Percentiles rank a stretch among this genome's conserved stretches.
These are phyloP conservation scores for Chiua sp. DNA, from an alignment of 1,284 basidiomycete genomes.

Conservation along the genomic window DNA sequence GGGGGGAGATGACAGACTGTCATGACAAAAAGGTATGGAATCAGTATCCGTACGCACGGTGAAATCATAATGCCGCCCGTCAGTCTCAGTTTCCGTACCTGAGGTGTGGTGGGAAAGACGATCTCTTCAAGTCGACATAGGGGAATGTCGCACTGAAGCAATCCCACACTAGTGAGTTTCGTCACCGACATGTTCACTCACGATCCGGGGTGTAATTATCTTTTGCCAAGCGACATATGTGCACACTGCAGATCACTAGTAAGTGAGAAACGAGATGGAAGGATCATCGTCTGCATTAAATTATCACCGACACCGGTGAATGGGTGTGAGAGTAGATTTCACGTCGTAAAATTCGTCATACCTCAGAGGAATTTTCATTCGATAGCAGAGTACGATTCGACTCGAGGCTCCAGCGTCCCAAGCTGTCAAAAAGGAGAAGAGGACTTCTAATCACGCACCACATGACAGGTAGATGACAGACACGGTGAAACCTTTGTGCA, in stretches of 20 bases:
- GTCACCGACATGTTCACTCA: background rate
- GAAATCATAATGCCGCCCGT: background rate
- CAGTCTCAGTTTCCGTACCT: background rate
- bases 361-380: too few species aligned
- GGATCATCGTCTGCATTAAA: background rate
- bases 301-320: too few species aligned
- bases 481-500: background rate
- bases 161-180: background rate
- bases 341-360: background rate
- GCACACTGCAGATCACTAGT: too few species aligned
- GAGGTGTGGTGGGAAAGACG: background rate
- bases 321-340: too few species aligned
- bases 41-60: background rate
- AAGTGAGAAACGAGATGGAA: background rate
- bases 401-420: background rate
- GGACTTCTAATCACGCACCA: too few species aligned
- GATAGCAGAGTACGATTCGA: too few species aligned
- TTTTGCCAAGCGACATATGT: too few species aligned
- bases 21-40: background rate
- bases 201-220: background rate
- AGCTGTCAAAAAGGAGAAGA: background rate
- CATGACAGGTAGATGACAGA: too few species aligned
- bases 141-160: background rate
- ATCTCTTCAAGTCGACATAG: background rate
- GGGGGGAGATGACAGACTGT: background rate